A percentile compares a stretch with the other conserved stretches of the same genome.
phyloP scores from a whole-genome alignment of 202 grass and related monocot genomes.

The Bolboschoenoplectus hybrid region DNA sequence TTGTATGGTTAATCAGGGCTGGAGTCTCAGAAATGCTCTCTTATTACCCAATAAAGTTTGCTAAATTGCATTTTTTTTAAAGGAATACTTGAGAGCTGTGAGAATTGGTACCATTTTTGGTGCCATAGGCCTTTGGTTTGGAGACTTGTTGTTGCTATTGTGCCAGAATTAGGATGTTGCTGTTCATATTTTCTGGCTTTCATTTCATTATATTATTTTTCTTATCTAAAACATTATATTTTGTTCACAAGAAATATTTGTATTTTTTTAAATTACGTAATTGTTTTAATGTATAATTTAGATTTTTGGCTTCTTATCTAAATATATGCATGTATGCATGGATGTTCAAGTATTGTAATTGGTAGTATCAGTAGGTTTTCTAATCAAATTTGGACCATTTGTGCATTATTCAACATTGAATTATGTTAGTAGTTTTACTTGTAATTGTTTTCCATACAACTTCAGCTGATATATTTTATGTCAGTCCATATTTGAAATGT shows the following conservation, averaged over 20 bases:
- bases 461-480: neutral
- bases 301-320: neutral
- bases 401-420: neutral
- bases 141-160: conserved; percentile 29
- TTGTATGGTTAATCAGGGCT: conserved; percentile 45
- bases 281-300: neutral
- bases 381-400: neutral
- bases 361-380: neutral
- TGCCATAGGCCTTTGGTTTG: conserved; percentile 55
- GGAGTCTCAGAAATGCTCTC: conserved; percentile 54
- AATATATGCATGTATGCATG: neutral
- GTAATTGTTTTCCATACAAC: conserved; percentile 5
- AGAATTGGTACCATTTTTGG: conserved; percentile 43
- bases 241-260: neutral
- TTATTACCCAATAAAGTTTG: conserved; percentile 5
- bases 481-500: neutral
- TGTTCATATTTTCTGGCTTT: neutral
- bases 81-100: conserved; percentile 51
- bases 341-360: neutral
- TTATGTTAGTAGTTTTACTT: neutral
- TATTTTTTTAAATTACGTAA: neutral
- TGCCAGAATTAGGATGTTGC: conserved; percentile 20
- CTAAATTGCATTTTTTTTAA: conserved; percentile 35
- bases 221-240: neutral
- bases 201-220: neutral